phyloP scores from a whole-genome alignment of 164 flowering plant species.

The Stephania japonica region DNA sequence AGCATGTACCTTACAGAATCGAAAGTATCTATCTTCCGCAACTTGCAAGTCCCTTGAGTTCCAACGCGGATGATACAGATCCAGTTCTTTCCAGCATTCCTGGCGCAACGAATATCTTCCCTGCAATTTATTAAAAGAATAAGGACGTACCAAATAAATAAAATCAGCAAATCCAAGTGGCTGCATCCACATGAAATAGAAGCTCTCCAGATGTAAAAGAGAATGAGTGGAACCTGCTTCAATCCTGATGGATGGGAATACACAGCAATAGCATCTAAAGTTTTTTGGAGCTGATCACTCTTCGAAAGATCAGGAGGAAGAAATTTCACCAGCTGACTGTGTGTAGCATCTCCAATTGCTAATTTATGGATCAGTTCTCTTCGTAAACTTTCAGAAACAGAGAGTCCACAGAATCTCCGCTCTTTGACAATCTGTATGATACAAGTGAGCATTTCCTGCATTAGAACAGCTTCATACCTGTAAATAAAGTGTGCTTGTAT shows the following conservation, averaged over 20 bases:
- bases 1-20: slow-evolving; percentile 73
- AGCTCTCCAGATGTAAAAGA: background rate
- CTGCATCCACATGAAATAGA: background rate
- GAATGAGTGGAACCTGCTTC: slow-evolving; percentile 63
- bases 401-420: slow-evolving; percentile 78
- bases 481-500: slow-evolving; percentile 11
- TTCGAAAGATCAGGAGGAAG: slow-evolving; percentile 85
- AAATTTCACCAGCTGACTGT: slow-evolving; percentile 75
- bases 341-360: slow-evolving; percentile 85
- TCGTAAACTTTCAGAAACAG: slow-evolving; percentile 61
- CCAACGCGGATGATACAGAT: slow-evolving; percentile 93
- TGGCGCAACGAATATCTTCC: slow-evolving; percentile 80
- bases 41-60: slow-evolving; percentile 79
- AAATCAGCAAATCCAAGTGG: slow-evolving; percentile 2
- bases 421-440: slow-evolving; percentile 85
- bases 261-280: slow-evolving; percentile 60
- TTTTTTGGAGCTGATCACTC: slow-evolving; percentile 51
- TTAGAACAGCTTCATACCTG: slow-evolving; percentile 80
- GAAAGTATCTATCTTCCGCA: slow-evolving; percentile 89
- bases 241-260: slow-evolving; percentile 87
- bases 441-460: slow-evolving; percentile 88
- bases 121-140: slow-evolving; percentile 28
- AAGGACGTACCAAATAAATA: background rate
- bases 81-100: slow-evolving; percentile 80
- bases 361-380: slow-evolving; percentile 79